These are phyloP conservation scores for Cicer pinnatifidum DNA, from an alignment of 306 rosid genomes.

Conservation along the genomic window DNA sequence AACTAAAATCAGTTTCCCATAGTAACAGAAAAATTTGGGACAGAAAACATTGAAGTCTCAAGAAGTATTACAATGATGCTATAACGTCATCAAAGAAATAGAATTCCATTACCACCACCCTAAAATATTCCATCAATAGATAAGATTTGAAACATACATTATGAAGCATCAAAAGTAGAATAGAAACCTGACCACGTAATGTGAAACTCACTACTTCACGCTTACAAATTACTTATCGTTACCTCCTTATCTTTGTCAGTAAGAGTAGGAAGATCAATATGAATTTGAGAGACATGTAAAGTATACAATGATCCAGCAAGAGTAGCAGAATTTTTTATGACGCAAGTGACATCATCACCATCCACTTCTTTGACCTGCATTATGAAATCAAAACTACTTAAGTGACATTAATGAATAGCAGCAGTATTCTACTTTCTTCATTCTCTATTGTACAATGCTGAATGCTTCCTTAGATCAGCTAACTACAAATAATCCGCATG, in stretches of 20 bases:
- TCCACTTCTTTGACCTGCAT: slow-evolving; percentile 77
- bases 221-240: slow-evolving; percentile 18
- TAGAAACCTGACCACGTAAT: slow-evolving; percentile 12
- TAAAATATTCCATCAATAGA: background rate
- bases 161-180: slow-evolving; percentile 21
- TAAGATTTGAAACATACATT: slow-evolving; percentile 10
- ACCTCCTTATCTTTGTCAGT: slow-evolving; percentile 86
- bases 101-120: slow-evolving; percentile 15
- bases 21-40: background rate
- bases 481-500: background rate
- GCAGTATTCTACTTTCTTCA: slow-evolving; percentile 21
- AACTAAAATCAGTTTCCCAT: too few species aligned
- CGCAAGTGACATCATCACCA: slow-evolving; percentile 83
- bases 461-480: slow-evolving; percentile 32
- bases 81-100: slow-evolving; percentile 10
- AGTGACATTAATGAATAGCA: background rate
- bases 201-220: slow-evolving; percentile 23
- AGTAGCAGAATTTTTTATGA: slow-evolving; percentile 81
- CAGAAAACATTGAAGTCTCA: background rate
- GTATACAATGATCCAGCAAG: slow-evolving; percentile 90
- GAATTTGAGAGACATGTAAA: slow-evolving; percentile 90
- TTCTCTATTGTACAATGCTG: background rate
- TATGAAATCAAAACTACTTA: slow-evolving; percentile 14
- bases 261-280: slow-evolving; percentile 83
- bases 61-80: background rate